phyloP scores from a whole-genome alignment of 139 green algal genomes.

The Micromonas commoda region DNA sequence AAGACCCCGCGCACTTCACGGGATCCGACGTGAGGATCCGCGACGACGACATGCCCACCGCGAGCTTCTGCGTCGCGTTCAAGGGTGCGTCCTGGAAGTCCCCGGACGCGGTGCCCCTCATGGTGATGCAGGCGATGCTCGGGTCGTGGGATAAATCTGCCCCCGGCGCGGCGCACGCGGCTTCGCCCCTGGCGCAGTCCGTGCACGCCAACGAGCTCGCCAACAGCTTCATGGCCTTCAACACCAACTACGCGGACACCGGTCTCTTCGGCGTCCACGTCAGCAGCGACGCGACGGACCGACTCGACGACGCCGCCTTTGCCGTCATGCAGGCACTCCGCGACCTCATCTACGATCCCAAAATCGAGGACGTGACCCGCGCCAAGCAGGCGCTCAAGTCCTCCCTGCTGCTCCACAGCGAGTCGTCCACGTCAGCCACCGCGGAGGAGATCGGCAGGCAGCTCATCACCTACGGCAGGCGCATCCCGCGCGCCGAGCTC shows the following conservation, averaged over 20 bases:
- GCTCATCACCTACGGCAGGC: constrained; percentile 88
- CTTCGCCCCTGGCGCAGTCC: constrained; percentile 59
- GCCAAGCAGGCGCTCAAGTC: constrained; percentile 94
- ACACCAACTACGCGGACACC: constrained; percentile 93
- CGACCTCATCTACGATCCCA: constrained; percentile 72
- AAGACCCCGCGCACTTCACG: constrained; percentile 86
- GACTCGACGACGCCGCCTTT: constrained; percentile 43
- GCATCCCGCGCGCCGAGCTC: constrained; percentile 88
- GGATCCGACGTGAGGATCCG: constrained; percentile 81
- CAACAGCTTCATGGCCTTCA: constrained; percentile 89
- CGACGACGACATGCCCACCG: constrained; percentile 73
- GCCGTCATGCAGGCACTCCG: constrained; percentile 63
- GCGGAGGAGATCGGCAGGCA: constrained; percentile 93
- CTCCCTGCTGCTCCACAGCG: constrained; percentile 53
- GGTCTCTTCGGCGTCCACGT: constrained; percentile 89
- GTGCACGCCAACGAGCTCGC: constrained; percentile 77
- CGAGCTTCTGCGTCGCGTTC: constrained; percentile 84
- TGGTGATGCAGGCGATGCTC: constrained; percentile 93
- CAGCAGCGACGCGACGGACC: constrained; percentile 19
- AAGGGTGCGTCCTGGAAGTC: constrained; percentile 88
- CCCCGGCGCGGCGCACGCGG: not conserved
- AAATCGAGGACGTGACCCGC: constrained; percentile 74
- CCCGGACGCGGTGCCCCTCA: constrained; percentile 89
- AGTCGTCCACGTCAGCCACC: constrained; percentile 51
- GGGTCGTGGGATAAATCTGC: constrained; percentile 44